These are phyloP conservation scores for Leptographium radiaticola DNA, from an alignment of 2,329 filamentous ascomycete species.

Conservation along the genomic window DNA sequence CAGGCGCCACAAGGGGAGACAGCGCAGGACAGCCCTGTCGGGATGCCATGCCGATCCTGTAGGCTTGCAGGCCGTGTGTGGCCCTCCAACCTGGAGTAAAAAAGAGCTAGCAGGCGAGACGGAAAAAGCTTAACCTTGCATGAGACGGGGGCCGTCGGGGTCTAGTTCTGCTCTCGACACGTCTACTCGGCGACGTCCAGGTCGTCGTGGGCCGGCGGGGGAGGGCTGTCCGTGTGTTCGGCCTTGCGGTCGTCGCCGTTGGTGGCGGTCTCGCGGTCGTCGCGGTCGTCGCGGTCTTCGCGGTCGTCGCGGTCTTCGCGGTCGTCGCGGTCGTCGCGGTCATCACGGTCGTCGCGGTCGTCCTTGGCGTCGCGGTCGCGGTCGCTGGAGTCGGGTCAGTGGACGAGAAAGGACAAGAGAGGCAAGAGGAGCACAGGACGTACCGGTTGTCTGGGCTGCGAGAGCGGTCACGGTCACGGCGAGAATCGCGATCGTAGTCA, in stretches of 20 bases:
- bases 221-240: constrained; percentile 51
- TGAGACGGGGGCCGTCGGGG: background rate
- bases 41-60: background rate
- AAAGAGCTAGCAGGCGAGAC: background rate
- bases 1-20: background rate
- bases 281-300: constrained; percentile 60
- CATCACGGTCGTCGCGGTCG: constrained; percentile 44
- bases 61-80: background rate
- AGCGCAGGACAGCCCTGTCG: background rate
- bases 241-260: constrained; percentile 89
- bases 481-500: constrained; percentile 54
- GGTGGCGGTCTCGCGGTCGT: constrained; percentile 58
- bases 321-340: constrained; percentile 64
- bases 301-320: constrained; percentile 54
- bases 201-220: constrained; percentile 79
- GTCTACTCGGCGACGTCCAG: constrained; percentile 78
- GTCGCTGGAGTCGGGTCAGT: constrained; percentile 19
- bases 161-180: background rate
- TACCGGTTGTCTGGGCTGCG: constrained; percentile 55
- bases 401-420: background rate
- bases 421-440: constrained; percentile 1
- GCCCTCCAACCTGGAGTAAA: background rate
- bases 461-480: constrained; percentile 61
- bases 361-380: constrained; percentile 31
- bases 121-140: background rate